Conservation (phyloP, 139 green algal genomes). For the Spirogloea muscicola region DNA sequence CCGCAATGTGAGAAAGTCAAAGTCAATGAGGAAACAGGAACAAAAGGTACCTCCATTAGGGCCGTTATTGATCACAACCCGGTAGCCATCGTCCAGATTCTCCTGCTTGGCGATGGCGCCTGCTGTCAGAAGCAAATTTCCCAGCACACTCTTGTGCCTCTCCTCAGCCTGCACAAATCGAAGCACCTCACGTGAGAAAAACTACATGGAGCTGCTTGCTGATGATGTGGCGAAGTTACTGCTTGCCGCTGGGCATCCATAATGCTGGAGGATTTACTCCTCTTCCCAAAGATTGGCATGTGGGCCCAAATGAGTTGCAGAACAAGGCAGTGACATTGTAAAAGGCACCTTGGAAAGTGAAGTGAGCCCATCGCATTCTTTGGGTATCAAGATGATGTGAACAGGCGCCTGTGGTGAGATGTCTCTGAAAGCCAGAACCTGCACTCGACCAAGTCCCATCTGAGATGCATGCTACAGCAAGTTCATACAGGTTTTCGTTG, state of each 20-base stretch:
- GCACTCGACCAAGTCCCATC: too few species aligned
- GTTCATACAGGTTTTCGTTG: too few species aligned
- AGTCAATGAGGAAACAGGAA: too few species aligned
- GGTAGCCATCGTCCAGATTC: slow-evolving; percentile 32
- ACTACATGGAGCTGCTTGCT: too few species aligned
- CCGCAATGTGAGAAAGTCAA: not conserved
- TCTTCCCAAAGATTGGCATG: too few species aligned
- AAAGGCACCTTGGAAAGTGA: slow-evolving; percentile 50
- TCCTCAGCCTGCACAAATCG: slow-evolving; percentile 34
- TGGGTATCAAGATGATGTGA: slow-evolving; percentile 93
- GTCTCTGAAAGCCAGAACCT: slow-evolving; percentile 77
- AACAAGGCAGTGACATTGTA: too few species aligned
- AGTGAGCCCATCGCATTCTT: slow-evolving; percentile 55
- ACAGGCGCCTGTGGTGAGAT: slow-evolving; percentile 82
- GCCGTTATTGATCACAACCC: slow-evolving; percentile 42
- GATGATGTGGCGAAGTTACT: too few species aligned
- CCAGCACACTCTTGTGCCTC: slow-evolving; percentile 42
- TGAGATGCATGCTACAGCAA: too few species aligned
- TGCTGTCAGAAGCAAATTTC: slow-evolving; percentile 25
- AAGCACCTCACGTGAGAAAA: too few species aligned
- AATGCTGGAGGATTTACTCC: too few species aligned
- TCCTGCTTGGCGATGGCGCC: slow-evolving; percentile 19
- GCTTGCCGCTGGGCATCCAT: too few species aligned
- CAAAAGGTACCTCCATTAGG: slow-evolving; percentile 37
- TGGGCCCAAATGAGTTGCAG: too few species aligned